These are phyloP conservation scores for Colletotrichum orbiculare DNA, from an alignment of 2,329 filamentous ascomycete genomes.

Conservation along the genomic window DNA sequence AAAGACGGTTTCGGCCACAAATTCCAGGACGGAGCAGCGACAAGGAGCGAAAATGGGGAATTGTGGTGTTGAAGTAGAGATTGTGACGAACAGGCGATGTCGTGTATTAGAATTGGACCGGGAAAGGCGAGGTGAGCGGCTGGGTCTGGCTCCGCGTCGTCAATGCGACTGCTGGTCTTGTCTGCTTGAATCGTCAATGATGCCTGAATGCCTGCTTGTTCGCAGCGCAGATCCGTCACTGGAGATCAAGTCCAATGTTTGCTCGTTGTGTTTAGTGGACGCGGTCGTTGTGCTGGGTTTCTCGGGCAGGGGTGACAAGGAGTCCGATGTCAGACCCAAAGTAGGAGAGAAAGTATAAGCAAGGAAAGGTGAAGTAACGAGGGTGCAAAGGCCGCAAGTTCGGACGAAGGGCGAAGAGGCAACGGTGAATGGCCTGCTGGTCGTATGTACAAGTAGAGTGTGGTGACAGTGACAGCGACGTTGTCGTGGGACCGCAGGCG, in stretches of 20 bases:
- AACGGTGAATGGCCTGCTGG: conserved; percentile 5
- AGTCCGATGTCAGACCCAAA: conserved; percentile 34
- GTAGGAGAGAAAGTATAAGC: conserved; percentile 32
- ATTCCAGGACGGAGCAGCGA: conserved; percentile 26
- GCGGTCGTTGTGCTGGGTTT: conserved; percentile 28
- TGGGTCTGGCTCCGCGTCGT: conserved; percentile 28
- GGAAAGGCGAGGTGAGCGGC: conserved; percentile 16
- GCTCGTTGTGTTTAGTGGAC: conserved; percentile 17
- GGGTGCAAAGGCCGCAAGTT: conserved; percentile 23
- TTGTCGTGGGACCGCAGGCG: not conserved
- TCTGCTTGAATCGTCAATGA: conserved; percentile 15
- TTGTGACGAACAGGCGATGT: conserved; percentile 29
- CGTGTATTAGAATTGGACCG: conserved; percentile 11
- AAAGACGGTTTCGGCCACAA: conserved; percentile 32
- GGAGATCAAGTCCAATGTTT: no score
- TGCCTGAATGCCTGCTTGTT: conserved; percentile 4
- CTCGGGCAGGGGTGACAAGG: conserved; percentile 24
- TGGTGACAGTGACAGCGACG: conserved; percentile 13
- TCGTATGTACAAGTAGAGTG: not conserved
- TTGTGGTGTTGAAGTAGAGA: conserved; percentile 29
- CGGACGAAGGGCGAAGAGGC: conserved; percentile 28
- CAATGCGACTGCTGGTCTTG: conserved; percentile 12
- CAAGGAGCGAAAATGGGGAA: conserved; percentile 33
- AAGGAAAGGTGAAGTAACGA: conserved; percentile 24
- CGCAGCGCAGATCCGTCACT: not conserved